phyloP scores from a whole-genome alignment of 2,329 filamentous ascomycete species.

The Diplodia sapinea region DNA sequence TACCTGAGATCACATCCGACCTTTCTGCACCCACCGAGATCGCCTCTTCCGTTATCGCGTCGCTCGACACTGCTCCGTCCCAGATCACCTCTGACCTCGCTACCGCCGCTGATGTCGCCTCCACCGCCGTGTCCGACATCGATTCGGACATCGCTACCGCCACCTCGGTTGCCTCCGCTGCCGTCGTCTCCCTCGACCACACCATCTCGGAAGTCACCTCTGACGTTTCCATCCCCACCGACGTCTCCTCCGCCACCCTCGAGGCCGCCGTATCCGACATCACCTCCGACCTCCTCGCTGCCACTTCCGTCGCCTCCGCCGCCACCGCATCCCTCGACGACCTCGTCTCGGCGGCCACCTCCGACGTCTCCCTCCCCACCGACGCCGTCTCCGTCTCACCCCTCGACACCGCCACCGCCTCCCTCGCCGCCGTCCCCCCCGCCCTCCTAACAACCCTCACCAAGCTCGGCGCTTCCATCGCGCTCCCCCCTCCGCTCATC shows the following conservation, averaged over 20 bases:
- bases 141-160: background rate
- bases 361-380: background rate
- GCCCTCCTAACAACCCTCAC: too few species aligned
- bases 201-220: background rate
- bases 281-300: background rate
- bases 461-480: too few species aligned
- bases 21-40: background rate
- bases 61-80: background rate
- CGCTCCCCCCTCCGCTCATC: too few species aligned
- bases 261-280: background rate
- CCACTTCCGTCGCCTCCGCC: background rate
- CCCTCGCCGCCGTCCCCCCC: background rate
- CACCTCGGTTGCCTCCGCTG: background rate
- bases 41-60: background rate
- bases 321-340: background rate
- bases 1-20: too few species aligned
- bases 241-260: too few species aligned
- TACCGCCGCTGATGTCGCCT: background rate
- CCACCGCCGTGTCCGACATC: background rate
- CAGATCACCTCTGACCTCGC: too few species aligned
- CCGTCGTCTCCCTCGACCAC: background rate
- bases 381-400: background rate
- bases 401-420: background rate
- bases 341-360: background rate
- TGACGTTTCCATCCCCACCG: too few species aligned